These are phyloP conservation scores for Acacia concinna DNA, from an alignment of 331 rosid species.

Conservation along the genomic window DNA sequence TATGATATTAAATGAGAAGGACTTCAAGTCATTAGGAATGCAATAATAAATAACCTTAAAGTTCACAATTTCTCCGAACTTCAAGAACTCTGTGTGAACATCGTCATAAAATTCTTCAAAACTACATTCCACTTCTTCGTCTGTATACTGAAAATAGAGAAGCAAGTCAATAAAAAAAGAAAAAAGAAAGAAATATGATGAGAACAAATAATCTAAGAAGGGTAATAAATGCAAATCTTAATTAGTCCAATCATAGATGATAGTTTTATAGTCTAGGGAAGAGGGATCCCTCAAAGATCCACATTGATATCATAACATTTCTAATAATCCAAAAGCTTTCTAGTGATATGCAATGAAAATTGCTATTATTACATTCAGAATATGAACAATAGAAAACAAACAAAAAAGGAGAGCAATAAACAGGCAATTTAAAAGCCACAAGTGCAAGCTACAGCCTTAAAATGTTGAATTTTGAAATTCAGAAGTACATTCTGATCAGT, in stretches of 20 bases:
- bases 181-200: constrained; percentile 7
- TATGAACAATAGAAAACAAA: background rate
- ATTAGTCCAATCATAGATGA: background rate
- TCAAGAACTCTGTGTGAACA: constrained; percentile 93
- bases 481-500: background rate
- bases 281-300: background rate
- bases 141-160: constrained; percentile 66
- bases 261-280: background rate
- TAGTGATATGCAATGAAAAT: background rate
- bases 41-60: constrained; percentile 67
- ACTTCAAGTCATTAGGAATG: background rate
- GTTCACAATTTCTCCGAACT: constrained; percentile 90
- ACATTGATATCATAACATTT: background rate
- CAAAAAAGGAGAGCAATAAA: background rate
- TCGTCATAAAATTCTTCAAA: constrained; percentile 94
- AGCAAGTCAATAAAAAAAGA: constrained; percentile 36
- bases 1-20: background rate
- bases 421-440: background rate
- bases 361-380: background rate
- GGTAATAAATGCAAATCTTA: background rate
- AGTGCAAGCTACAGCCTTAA: background rate
- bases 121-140: constrained; percentile 78
- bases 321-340: background rate
- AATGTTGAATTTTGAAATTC: background rate
- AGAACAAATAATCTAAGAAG: background rate